Evolutionary conservation across 805 yeast species (phyloP), one percentile per base, ranked within the genome.

Genomic region (Cyberlindnera maritima): DNA sequence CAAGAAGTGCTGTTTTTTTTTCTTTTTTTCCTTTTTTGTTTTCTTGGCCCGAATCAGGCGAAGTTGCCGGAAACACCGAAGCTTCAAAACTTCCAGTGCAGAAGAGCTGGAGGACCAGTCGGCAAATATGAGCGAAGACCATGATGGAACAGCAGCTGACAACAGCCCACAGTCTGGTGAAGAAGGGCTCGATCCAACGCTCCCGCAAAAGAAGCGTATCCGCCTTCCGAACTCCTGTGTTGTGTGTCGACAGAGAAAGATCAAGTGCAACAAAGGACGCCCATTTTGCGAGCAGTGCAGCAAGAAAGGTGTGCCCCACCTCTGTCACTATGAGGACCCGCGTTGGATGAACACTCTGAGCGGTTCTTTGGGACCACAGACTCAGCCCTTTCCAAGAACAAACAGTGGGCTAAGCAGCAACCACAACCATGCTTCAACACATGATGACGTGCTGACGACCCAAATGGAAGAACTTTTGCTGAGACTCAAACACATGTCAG

Each of bases 211-310:
- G 39, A 47, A 43, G 39, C 47, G 50, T 3, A 4, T 39, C 18
- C 36, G 80, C 52, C 70, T 71, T 4, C 75, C 80, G 8, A 64
- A 76, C 35, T 69, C 74, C 33, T 71, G 76, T 46, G 67, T 74
- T 0, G 67, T 70, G 29, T 77, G 81, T 57, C 69, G 78, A 44
- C 68, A 68, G 53, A 61, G 78, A 43, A 76, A 76, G 57, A 76
- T 77, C 44, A 57, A 54, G 31, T 74, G 78, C 60, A 76, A 72
- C 53, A 69, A 71, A 49, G 66, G 65, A 31, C 70, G 75, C 46
- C 84, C 84, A 1, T 72, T 71, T 41, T 79, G 84, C 60, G 66
- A 73, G 17, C 79, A 77, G 52, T 79, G 84, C 65, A 62, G 65
- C 15, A 77, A 76, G 57, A 74, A 79, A 29, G 79, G 77, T 7